These are phyloP conservation scores for Termitomyces sp. DNA, from an alignment of 768 basidiomycete species.

Conservation along the genomic window DNA sequence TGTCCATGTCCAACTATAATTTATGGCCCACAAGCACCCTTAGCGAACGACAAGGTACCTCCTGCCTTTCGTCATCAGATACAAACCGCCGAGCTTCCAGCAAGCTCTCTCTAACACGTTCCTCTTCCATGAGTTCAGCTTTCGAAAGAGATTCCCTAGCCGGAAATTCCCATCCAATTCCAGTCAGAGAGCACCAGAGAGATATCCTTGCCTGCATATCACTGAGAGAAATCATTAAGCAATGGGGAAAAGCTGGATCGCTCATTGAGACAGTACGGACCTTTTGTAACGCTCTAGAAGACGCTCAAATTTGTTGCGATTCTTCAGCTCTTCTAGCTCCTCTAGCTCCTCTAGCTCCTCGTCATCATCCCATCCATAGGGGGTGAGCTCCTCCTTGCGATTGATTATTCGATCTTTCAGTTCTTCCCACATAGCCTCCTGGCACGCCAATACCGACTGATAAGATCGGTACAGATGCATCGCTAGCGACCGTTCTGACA, in stretches of 20 bases:
- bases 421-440: constrained; percentile 77
- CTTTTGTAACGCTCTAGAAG: constrained; percentile 51
- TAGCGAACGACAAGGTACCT: constrained; percentile 51
- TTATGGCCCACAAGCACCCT: constrained; percentile 61
- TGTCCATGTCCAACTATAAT: constrained; percentile 15
- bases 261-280: constrained; percentile 27
- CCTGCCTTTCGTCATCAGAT: constrained; percentile 44
- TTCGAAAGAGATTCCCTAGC: constrained; percentile 58
- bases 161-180: constrained; percentile 55
- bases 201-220: constrained; percentile 64
- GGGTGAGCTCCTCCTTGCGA: constrained; percentile 42
- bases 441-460: constrained; percentile 54
- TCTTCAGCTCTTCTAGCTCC: constrained; percentile 51
- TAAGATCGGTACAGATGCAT: constrained; percentile 70
- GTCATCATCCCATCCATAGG: constrained; percentile 69
- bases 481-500: constrained; percentile 57
- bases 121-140: constrained; percentile 65
- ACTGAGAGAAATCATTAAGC: constrained; percentile 23
- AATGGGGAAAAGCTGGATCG: not conserved
- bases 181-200: constrained; percentile 57
- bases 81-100: constrained; percentile 47
- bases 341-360: constrained; percentile 55
- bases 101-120: constrained; percentile 55
- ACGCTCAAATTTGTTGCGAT: constrained; percentile 52
- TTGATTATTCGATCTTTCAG: constrained; percentile 58